Percentiles rank a stretch among this genome's conserved stretches.
Evolutionary conservation across 768 basidiomycete genomes (phyloP).

Genomic region (Russula sp.): DNA sequence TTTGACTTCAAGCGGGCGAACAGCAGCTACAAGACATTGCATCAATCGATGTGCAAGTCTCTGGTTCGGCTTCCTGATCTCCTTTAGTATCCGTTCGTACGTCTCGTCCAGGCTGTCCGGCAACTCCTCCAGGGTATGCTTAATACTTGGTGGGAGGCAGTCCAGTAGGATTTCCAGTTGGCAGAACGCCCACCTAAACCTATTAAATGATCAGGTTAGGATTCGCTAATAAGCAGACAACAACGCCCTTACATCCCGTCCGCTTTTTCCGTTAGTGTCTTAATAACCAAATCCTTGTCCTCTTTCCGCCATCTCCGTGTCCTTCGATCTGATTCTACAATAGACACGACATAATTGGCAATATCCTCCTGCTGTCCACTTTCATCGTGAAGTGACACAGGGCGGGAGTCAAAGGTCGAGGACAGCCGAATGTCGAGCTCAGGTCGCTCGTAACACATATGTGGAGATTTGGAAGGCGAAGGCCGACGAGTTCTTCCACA

Average conservation of each 20-base stretch:
- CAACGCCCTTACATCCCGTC: conserved; percentile 8
- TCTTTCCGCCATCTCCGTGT: conserved; percentile 9
- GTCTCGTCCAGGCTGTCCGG: conserved; percentile 2
- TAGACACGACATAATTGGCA: background rate
- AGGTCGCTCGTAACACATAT: conserved; percentile 18
- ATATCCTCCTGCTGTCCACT: conserved; percentile 9
- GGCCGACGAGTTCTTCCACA: conserved; percentile 1
- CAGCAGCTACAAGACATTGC: background rate
- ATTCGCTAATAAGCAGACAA: too few species aligned
- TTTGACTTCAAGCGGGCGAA: background rate
- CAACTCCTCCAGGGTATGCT: background rate
- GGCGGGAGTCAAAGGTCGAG: background rate
- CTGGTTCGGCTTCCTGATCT: background rate
- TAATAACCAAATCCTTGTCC: conserved; percentile 8
- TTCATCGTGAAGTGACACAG: conserved; percentile 9
- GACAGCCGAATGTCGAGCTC: conserved; percentile 2
- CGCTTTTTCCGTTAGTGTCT: conserved; percentile 9
- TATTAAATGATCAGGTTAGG: background rate
- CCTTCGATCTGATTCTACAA: conserved; percentile 4
- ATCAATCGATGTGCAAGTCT: background rate
- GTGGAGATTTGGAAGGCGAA: background rate
- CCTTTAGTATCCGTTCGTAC: background rate
- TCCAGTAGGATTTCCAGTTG: conserved; percentile 1
- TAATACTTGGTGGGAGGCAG: background rate
- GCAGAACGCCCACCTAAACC: conserved; percentile 13